Conservation (phyloP, 768 basidiomycete species). For the Cantharellus cinnabarinus region DNA sequence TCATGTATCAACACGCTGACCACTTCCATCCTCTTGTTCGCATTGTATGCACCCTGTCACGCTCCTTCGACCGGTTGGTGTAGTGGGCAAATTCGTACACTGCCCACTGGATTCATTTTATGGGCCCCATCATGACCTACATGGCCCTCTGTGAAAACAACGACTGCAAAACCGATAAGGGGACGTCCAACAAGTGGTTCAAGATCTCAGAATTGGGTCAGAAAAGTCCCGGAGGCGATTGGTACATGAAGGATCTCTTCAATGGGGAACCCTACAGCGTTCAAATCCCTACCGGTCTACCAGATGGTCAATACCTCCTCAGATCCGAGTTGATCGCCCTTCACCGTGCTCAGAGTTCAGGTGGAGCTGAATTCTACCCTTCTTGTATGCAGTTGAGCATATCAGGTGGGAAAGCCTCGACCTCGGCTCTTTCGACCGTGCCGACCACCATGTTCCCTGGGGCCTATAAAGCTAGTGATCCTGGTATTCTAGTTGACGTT, state of each 20-base stretch:
- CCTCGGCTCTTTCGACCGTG: conserved; percentile 11
- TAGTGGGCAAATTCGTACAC: conserved; percentile 31
- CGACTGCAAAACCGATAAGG: conserved; percentile 39
- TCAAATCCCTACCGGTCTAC: background rate
- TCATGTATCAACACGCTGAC: too few relatives aligned
- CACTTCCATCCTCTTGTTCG: background rate
- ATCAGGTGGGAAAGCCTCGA: conserved; percentile 32
- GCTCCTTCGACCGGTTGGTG: conserved; percentile 26
- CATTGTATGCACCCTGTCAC: background rate
- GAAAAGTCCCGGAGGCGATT: conserved; percentile 1
- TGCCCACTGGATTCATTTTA: conserved; percentile 11
- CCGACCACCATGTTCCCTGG: conserved; percentile 45
- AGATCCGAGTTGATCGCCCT: conserved; percentile 56
- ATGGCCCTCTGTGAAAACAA: conserved; percentile 36
- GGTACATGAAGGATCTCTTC: conserved; percentile 24
- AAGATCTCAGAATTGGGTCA: conserved; percentile 38
- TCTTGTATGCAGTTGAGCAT: conserved; percentile 38
- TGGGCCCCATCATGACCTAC: conserved; percentile 55
- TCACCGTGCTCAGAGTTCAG: conserved; percentile 33
- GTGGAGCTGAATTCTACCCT: conserved; percentile 67
- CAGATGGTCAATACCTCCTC: conserved; percentile 20
- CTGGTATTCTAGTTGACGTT: conserved; percentile 37
- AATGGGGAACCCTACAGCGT: conserved; percentile 4
- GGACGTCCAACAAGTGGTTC: conserved; percentile 46
- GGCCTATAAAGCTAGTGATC: conserved; percentile 47